Conservation (phyloP, 129 eudicot species). For the Saposhnikovia divaricata region DNA sequence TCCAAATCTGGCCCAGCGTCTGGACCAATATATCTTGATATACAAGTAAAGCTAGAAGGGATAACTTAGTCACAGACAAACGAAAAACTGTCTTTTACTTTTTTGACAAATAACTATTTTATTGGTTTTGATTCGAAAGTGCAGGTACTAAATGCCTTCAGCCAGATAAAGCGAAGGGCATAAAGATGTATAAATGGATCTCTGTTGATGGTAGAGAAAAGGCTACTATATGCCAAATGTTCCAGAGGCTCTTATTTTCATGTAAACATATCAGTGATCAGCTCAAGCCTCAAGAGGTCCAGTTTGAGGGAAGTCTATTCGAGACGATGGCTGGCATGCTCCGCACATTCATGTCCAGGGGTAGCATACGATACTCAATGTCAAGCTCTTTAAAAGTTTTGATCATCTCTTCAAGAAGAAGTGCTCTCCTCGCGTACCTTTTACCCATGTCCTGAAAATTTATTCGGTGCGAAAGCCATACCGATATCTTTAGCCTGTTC, state of each 20-base stretch:
- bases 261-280: constrained; percentile 15
- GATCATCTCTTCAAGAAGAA: constrained; percentile 33
- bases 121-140: not conserved
- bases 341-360: constrained; percentile 53
- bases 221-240: not conserved
- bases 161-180: not conserved
- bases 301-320: constrained; percentile 57
- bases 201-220: not conserved
- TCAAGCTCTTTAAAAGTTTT: constrained; percentile 31
- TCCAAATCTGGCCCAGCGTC: not conserved
- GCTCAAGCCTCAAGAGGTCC: constrained; percentile 42
- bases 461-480: constrained; percentile 34
- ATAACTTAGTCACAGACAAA: no score
- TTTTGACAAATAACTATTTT: no score
- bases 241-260: not conserved
- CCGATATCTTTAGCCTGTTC: constrained; percentile 28
- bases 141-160: not conserved
- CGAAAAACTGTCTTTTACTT: no score
- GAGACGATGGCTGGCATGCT: constrained; percentile 50
- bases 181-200: not conserved
- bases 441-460: constrained; percentile 34
- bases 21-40: not conserved
- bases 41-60: no score
- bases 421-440: constrained; percentile 24
- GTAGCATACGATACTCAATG: constrained; percentile 34